Conservation (phyloP, 805 yeast genomes). For the Candida sonorensis region DNA sequence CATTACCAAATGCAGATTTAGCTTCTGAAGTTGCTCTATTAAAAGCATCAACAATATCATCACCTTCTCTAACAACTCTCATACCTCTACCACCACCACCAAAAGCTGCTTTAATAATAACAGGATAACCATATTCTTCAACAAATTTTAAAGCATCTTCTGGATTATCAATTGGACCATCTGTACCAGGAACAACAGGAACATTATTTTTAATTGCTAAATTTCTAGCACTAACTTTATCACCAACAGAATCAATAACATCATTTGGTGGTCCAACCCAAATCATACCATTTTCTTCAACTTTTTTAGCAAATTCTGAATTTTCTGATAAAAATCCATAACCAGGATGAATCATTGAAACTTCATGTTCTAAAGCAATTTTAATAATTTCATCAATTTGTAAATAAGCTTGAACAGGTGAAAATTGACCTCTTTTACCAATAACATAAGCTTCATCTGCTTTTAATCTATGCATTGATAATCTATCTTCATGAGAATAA, state of each 20-base stretch:
- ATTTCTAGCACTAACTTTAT: conserved; percentile 89
- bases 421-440: conserved; percentile 80
- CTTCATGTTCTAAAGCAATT: conserved; percentile 73
- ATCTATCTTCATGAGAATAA: conserved; percentile 91
- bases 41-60: conserved; percentile 86
- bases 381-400: conserved; percentile 91
- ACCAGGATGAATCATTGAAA: conserved; percentile 89
- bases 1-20: conserved; percentile 92
- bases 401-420: conserved; percentile 94
- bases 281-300: conserved; percentile 81
- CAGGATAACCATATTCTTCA: conserved; percentile 83
- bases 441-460: conserved; percentile 92
- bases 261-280: conserved; percentile 93
- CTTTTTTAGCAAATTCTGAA: conserved; percentile 87
- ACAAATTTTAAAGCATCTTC: conserved; percentile 80
- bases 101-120: conserved; percentile 95
- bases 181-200: conserved; percentile 96
- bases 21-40: conserved; percentile 93
- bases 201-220: conserved; percentile 77
- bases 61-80: conserved; percentile 98
- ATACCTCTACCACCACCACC: conserved; percentile 99
- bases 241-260: conserved; percentile 93
- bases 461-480: conserved; percentile 91
- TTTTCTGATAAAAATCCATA: conserved; percentile 48
- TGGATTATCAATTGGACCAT: conserved; percentile 84